A percentile compares a stretch with the other conserved stretches of the same genome.
Evolutionary conservation across 2,329 filamentous ascomycete genomes (phyloP).

Genomic region (Cytospora piceicola): DNA sequence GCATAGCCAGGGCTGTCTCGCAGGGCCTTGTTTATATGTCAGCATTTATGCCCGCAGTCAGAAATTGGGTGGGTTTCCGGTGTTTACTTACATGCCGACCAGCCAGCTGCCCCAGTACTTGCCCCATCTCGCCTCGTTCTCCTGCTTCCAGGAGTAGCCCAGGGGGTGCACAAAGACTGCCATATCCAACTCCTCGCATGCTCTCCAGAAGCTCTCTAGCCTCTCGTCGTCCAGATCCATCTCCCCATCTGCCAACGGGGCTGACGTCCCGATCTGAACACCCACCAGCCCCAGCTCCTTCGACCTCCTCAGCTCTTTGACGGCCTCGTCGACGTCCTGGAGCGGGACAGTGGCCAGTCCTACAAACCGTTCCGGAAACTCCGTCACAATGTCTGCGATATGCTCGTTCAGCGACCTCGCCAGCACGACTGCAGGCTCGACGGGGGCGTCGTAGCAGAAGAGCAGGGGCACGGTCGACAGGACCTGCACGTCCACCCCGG

Average conservation of each 20-base stretch:
- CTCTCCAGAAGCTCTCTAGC: conserved; percentile 40
- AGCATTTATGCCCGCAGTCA: not conserved
- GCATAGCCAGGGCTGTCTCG: conserved; percentile 42
- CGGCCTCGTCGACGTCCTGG: conserved; percentile 38
- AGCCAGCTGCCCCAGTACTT: conserved; percentile 42
- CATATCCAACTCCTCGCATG: conserved; percentile 40
- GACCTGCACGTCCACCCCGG: conserved; percentile 42
- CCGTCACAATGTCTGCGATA: conserved; percentile 35
- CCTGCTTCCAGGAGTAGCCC: conserved; percentile 40
- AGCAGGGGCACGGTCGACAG: conserved; percentile 43
- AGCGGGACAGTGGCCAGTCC: conserved; percentile 41
- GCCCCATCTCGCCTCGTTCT: conserved; percentile 40
- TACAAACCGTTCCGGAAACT: conserved; percentile 38
- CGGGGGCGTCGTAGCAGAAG: conserved; percentile 43
- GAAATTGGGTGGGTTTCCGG: not conserved
- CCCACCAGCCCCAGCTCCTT: conserved; percentile 37
- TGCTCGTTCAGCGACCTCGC: conserved; percentile 41
- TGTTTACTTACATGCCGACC: conserved; percentile 40
- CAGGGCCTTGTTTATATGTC: conserved; percentile 33
- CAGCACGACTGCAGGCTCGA: conserved; percentile 36
- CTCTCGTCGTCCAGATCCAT: conserved; percentile 39
- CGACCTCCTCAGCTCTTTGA: conserved; percentile 38
- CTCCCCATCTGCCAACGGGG: conserved; percentile 32
- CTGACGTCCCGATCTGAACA: conserved; percentile 42
- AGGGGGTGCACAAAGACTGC: conserved; percentile 43